A percentile compares a stretch with the other conserved stretches of the same genome.
Conservation (phyloP, 2,329 filamentous ascomycete species). For the Botryosphaeria dothidea region DNA sequence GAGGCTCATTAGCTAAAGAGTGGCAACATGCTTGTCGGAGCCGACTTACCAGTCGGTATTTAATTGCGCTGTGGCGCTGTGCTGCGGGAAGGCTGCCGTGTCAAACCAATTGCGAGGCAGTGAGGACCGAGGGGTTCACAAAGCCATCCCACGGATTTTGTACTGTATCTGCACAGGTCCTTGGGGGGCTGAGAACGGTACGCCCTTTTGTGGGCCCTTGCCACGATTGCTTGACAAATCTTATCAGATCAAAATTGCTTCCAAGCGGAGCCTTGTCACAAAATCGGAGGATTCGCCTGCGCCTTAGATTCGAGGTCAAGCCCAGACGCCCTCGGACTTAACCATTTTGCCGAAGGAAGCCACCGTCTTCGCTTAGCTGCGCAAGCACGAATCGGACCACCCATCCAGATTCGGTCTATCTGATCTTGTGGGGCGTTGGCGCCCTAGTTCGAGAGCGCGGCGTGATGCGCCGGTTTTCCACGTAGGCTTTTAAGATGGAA, state of each 20-base stretch:
- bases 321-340: background rate
- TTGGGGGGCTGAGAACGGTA: background rate
- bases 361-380: background rate
- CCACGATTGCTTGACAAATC: conserved; percentile 1
- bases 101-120: background rate
- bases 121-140: background rate
- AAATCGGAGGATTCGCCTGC: background rate
- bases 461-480: background rate
- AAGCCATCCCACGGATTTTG: background rate
- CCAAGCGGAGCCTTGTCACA: background rate
- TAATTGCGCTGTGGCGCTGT: background rate
- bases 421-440: background rate
- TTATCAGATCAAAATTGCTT: background rate
- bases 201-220: background rate
- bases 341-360: background rate
- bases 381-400: background rate
- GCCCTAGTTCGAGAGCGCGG: background rate
- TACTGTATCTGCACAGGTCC: background rate
- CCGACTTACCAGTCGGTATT: background rate
- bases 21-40: background rate
- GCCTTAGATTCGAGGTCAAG: background rate
- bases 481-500: conserved; percentile 3
- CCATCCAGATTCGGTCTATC: background rate
- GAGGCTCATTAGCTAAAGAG: background rate
- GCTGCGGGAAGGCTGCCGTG: background rate